Evolutionary conservation across 2,329 filamentous ascomycete species (phyloP).

Genomic region (Whalleya microplaca): DNA sequence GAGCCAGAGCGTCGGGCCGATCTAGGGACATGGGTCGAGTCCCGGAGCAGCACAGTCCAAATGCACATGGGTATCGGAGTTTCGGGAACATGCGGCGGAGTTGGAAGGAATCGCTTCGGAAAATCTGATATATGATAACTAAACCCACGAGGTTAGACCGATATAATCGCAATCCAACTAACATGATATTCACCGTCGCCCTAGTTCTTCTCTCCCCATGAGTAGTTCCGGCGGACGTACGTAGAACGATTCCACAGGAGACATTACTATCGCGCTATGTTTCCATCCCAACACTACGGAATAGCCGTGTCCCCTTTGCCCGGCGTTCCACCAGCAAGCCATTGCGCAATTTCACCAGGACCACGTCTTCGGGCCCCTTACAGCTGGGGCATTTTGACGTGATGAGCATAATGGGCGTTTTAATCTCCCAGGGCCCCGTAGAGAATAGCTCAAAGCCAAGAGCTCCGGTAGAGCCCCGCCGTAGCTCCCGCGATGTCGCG

Average conservation of each 20-base stretch:
- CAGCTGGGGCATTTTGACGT: background rate
- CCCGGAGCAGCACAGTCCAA: background rate
- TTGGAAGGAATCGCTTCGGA: background rate
- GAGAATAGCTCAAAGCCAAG: too few species aligned
- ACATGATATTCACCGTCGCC: too few species aligned
- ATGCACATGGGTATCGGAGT: background rate
- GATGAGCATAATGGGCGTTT: background rate
- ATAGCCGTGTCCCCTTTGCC: too few species aligned
- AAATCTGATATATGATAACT: background rate
- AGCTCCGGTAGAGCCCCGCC: background rate
- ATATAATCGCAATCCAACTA: background rate
- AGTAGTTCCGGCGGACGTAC: too few species aligned
- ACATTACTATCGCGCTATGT: too few species aligned
- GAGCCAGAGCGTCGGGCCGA: constrained; percentile 14
- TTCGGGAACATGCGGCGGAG: background rate
- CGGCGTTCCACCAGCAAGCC: too few species aligned
- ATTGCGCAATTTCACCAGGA: constrained; percentile 8
- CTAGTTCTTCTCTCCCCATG: too few species aligned
- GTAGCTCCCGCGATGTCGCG: background rate
- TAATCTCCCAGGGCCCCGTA: background rate
- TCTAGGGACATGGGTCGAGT: constrained; percentile 8
- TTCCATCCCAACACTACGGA: too few species aligned
- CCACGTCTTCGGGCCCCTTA: constrained; percentile 12
- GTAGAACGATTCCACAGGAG: too few species aligned
- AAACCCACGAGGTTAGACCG: background rate